Conservation (phyloP, 2,329 filamentous ascomycete species). For the Nigrograna mackinnonii region DNA sequence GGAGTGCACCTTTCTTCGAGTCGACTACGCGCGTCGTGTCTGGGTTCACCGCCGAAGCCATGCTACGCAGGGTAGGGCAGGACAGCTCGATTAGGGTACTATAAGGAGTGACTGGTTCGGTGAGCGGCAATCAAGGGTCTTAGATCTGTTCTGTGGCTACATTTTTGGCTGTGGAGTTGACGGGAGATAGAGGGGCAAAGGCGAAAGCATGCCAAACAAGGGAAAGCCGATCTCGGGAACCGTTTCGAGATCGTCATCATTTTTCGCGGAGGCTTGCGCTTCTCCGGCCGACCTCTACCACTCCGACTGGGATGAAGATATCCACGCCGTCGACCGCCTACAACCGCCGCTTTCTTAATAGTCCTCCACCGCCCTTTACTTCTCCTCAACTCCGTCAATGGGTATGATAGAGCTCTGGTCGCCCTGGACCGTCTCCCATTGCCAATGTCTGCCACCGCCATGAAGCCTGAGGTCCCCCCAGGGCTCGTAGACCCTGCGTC, state of each 20-base stretch:
- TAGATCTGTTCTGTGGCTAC: no score
- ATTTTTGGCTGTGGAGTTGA: background rate
- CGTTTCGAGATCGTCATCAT: constrained; percentile 35
- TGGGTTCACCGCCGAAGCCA: no score
- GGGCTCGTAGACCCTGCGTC: constrained; percentile 29
- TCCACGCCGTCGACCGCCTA: background rate
- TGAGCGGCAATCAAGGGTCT: no score
- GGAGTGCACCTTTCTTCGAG: constrained; percentile 40
- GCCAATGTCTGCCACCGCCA: constrained; percentile 38
- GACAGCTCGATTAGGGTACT: no score
- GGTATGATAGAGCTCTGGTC: constrained; percentile 22
- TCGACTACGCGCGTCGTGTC: no score
- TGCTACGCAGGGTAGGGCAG: no score
- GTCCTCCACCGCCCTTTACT: background rate
- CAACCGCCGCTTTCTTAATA: background rate
- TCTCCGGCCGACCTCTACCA: constrained; percentile 18
- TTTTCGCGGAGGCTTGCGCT: constrained; percentile 33
- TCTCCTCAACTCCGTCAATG: constrained; percentile 2
- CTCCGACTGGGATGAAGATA: constrained; percentile 5
- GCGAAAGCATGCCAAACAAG: no score
- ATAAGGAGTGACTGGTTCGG: no score
- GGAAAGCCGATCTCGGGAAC: constrained; percentile 28
- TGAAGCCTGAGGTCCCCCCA: constrained; percentile 33
- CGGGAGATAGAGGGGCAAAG: constrained; percentile 7
- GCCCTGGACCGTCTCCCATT: constrained; percentile 10